Evolutionary conservation across 2,329 filamentous ascomycete genomes (phyloP), one percentile per base, ranked within the genome.

Genomic region (Celoporthe dispersa): DNA sequence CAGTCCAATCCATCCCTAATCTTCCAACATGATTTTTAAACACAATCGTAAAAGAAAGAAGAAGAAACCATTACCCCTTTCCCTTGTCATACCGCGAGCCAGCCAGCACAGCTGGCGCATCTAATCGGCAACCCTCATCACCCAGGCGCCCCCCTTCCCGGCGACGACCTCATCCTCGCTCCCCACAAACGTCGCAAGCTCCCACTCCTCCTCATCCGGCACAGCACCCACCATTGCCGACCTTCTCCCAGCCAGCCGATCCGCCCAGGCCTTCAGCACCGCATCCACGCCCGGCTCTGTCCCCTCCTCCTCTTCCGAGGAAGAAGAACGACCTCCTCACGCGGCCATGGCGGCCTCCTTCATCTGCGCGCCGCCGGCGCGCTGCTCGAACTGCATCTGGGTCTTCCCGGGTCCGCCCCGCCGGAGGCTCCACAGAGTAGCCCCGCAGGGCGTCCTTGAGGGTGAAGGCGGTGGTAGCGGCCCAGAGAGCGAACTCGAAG

Each of bases 401-500:
- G 63, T 60, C n/a, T 51, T 48, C 9, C 66, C 66, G 7, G 31
- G 33, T 8, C 35, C 51, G 53, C 70, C 61, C 19, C 25, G 35
- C 53, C 64, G 64, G 35, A 71, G 61, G 37, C 70, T n/a, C 62
- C 44, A 64, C 74, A 75, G 69, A 78, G 75, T 61, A 82, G 81
- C 68, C 79, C 78, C 81, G 82, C 76, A 88, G 83, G 57, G 87
- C 75, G 7, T 86, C 82, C 74, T 83, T 80, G 71, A 79, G 82
- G 37, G 83, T 78, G 44, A 89, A 73, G 39, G 81, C 79, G 14
- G 84, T 80, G 3, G 84, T 85, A 39, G 76, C 83, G 41, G 80
- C 79, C 88, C 88, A 91, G 14, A 84, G 78, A 28, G 82, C 75
- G 76, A 88, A 90, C 71, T 83, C 81, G 68, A 86, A 80, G 16